Conservation (phyloP, 345 rosid species). For the Linum tenue region DNA sequence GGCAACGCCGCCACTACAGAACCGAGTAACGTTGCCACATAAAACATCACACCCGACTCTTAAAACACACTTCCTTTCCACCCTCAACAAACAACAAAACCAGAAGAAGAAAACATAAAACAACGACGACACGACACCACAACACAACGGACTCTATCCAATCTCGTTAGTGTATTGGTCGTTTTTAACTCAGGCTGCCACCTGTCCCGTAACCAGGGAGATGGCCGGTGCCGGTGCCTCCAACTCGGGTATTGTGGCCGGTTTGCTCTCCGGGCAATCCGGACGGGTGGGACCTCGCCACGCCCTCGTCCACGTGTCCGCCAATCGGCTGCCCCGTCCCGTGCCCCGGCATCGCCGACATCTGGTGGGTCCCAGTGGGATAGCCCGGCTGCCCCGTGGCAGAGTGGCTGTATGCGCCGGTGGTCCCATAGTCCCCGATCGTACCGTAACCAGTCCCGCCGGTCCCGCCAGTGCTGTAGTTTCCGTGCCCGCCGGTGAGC, state of each 20-base stretch:
- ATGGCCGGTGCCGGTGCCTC: conserved; percentile 18
- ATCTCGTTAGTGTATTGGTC: not conserved
- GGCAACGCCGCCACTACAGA: too few relatives aligned
- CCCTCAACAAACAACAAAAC: too few relatives aligned
- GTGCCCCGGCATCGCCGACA: conserved; percentile 43
- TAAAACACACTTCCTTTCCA: too few relatives aligned
- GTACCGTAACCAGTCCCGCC: conserved; percentile 9
- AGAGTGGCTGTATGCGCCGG: conserved; percentile 23
- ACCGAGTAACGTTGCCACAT: too few relatives aligned
- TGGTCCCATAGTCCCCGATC: not conserved
- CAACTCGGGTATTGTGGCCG: conserved; percentile 29
- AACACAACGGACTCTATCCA: not conserved
- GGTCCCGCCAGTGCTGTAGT: conserved; percentile 10
- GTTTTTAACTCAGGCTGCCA: conserved; percentile 23
- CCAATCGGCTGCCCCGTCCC: conserved; percentile 29
- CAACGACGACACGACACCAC: not conserved
- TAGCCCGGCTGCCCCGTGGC: conserved; percentile 25
- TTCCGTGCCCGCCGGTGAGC: conserved; percentile 2
- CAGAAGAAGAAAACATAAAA: not conserved
- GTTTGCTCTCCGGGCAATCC: conserved; percentile 34
- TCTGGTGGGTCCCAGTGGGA: conserved; percentile 37
- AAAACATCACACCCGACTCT: too few relatives aligned
- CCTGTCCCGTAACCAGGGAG: conserved; percentile 23
- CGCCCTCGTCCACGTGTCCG: conserved; percentile 29
- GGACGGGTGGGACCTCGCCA: conserved; percentile 15